Base-by-base conservation (phyloP, 1,139 yeast species). In the Debaryomyces robertsiae region DNA sequence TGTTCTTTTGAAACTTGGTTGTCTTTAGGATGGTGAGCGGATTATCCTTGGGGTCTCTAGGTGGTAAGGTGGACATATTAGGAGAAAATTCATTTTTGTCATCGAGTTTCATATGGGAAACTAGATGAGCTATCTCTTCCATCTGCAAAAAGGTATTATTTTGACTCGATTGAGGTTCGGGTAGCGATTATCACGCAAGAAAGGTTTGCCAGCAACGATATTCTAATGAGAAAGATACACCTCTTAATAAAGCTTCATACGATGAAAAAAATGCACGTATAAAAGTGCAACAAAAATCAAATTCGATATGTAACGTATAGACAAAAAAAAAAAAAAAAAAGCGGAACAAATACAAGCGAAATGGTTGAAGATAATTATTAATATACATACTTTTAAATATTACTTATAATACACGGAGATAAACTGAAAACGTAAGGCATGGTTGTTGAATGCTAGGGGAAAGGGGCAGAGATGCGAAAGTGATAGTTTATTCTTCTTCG, bases 401-500 rank as follows among this genome's bases (percentile, higher is more conserved):
- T 33, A 42, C 30, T 39, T 42, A 44, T 44, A 44, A 44, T 44
- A 44, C 40, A 44, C 45, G 42, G 38, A 29, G 37, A 33, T 33
- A 40, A 36, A 40, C 32, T 40, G 40, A 36, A 36, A 36, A 32
- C 17, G 30, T 25, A 25, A 25, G 28, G 28, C 14, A 11, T 10
- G 28, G 11, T n/a, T n/a, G 28, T 22, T 22, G 34, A 28, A 31
- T 29, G 39, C 32, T n/a, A 24, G 5, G 27, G 25, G 24, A n/a
- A 15, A 24, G 17, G 6, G n/a, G 18, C 24, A 14, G 7, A 14
- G 27, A 4, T 9, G 19, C 23, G n/a, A 15, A 9, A 13, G 17
- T n/a, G n/a, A n/a, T n/a, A n/a, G 18, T 22, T 53, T 60, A 80
- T 58, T 81, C 87, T 61, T 81, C 86, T 63, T 81, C 85, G n/a